Evolutionary conservation across 352 stramenopile genomes (phyloP).

Genomic region (Pythium phragmitis): DNA sequence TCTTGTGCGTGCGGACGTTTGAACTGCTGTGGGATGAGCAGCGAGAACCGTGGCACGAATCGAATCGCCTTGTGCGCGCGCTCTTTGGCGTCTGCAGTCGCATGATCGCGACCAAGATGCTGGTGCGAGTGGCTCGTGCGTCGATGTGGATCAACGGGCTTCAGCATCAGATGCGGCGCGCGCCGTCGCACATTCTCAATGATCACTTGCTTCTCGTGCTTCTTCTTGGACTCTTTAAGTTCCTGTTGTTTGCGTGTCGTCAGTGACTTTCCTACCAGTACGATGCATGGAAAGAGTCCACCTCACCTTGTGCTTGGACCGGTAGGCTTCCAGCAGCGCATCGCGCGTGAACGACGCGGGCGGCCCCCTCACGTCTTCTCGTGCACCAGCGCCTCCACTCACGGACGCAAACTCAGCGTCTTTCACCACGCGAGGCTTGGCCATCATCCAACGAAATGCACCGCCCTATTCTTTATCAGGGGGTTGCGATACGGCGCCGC

Average conservation of each 20-base stretch:
- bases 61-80: slow-evolving; percentile 12
- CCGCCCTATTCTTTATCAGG: neutral
- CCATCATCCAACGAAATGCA: neutral
- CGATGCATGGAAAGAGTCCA: neutral
- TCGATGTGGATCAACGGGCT: slow-evolving; percentile 16
- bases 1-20: slow-evolving; percentile 25
- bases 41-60: slow-evolving; percentile 25
- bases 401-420: slow-evolving; percentile 17
- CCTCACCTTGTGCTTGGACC: slow-evolving; percentile 35
- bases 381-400: neutral
- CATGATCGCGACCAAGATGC: neutral
- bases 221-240: slow-evolving; percentile 39
- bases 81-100: neutral
- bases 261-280: neutral
- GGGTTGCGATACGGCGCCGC: neutral
- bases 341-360: slow-evolving; percentile 21
- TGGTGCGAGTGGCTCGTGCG: slow-evolving; percentile 10
- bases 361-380: neutral
- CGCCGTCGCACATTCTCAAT: slow-evolving; percentile 46
- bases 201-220: slow-evolving; percentile 61
- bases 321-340: slow-evolving; percentile 50
- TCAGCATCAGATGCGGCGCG: slow-evolving; percentile 41
- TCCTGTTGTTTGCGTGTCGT: slow-evolving; percentile 29
- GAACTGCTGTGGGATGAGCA: slow-evolving; percentile 44
- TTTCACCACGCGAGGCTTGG: slow-evolving; percentile 7